Evolutionary conservation across 768 basidiomycete genomes (phyloP), one percentile per base, ranked within the genome.

Genomic region (Mycena crocata): DNA sequence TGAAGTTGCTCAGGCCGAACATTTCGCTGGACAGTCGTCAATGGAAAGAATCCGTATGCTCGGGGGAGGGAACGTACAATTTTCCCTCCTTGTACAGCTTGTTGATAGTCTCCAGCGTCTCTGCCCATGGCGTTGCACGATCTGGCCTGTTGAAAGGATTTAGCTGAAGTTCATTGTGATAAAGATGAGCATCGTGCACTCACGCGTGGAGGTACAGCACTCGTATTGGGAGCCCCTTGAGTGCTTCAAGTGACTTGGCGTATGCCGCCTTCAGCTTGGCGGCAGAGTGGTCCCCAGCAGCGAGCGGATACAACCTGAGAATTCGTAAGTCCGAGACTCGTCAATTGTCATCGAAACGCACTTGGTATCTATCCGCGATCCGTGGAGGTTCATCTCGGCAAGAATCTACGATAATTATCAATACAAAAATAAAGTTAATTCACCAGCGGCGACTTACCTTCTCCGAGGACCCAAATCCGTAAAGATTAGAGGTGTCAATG

Each of bases 1-100:
- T 74, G 50, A 72, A 86, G 72, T 86, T 86, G 62, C 84, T 85
- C 58, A 86, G 71, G 5, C 85, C 84, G 59, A 86, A 82, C 17
- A 78, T 77, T 61, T 86, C 80, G 56, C 86, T 86, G 56, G 3
- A 8, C 13, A 28, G 12, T 2, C n/a, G n/a, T 9, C 17, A 44
- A 37, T 28, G 14, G 10, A 28, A 21, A 23, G 13, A 8, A 8
- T 17, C 23, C 2, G 2, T 12, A 0, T 14, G 15, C 3, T 7
- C 1, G n/a, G 15, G 2, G 51, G 30, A 14, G 45, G n/a, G n/a
- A n/a, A 37, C 44, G 10, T 21, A 70, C 64, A 65, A 39, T 80
- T 65, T 69, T 81, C 84, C 68, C 31, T 69, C 68, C 50, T 65
- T 59, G 60, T 84, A 78, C 42, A 86, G 64, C 58, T 78, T 76